Evolutionary conservation across 768 basidiomycete genomes (phyloP).

Genomic region (Lyophyllum decastes): DNA sequence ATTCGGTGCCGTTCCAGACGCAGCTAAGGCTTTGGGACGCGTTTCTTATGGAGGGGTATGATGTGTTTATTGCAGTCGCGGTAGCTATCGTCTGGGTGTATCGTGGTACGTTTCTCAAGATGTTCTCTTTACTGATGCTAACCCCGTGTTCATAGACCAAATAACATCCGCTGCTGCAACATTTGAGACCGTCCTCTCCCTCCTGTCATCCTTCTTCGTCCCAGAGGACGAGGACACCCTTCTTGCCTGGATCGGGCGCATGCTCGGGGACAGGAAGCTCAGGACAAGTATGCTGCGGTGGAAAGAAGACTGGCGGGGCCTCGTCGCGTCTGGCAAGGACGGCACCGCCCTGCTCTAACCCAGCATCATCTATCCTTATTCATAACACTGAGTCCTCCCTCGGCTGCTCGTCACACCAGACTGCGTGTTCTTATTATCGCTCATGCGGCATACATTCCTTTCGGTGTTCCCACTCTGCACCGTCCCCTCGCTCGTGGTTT

Average conservation of each 20-base stretch:
- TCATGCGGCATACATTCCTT: not conserved
- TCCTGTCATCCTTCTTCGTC: slow-evolving; percentile 93
- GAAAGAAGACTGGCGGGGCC: slow-evolving; percentile 78
- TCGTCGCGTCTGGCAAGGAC: slow-evolving; percentile 68
- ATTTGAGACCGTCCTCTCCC: slow-evolving; percentile 91
- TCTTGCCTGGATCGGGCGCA: slow-evolving; percentile 77
- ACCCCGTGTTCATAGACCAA: slow-evolving; percentile 54
- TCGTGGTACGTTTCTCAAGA: slow-evolving; percentile 54
- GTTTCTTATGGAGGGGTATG: slow-evolving; percentile 87
- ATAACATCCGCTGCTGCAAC: slow-evolving; percentile 77
- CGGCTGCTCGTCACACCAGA: too few relatives aligned
- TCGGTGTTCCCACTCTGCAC: not conserved
- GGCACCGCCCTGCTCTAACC: slow-evolving; percentile 45
- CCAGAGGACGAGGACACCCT: slow-evolving; percentile 87
- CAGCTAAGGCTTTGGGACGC: slow-evolving; percentile 96
- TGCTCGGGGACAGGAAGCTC: slow-evolving; percentile 62
- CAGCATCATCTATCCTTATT: not conserved
- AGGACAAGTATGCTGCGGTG: slow-evolving; percentile 70
- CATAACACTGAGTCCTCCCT: not conserved
- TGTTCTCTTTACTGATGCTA: not conserved
- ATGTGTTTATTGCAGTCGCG: slow-evolving; percentile 83
- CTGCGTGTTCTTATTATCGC: too few relatives aligned
- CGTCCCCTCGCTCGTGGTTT: not conserved
- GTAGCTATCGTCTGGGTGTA: slow-evolving; percentile 92
- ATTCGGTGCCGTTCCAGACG: slow-evolving; percentile 93